Evolutionary conservation across 2,329 filamentous ascomycete species (phyloP), one percentile per base, ranked within the genome.

Genomic region (Pseudogymnoascus sp.): DNA sequence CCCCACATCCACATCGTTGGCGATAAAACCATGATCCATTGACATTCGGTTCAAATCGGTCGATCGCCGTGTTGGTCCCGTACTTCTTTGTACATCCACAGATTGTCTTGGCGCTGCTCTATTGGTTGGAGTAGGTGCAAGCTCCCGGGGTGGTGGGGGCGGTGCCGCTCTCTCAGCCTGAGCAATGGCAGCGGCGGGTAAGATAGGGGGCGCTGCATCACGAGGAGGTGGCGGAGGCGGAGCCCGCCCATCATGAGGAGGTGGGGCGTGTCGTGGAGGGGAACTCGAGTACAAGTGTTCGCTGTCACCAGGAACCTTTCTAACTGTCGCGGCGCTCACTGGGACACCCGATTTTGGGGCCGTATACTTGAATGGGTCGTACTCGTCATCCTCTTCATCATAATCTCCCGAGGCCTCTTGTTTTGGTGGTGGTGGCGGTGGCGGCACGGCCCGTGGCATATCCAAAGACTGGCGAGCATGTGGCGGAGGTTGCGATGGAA

Each of bases 1-100:
- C 11, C 85, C 87, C 39, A 97, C 80, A 71, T 97, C 93, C 63
- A 97, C 77, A 65, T 97, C 93, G 63, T 87, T 87, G 42, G 95
- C 95, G 66, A 97, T 93, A 72, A 87, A 96, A 1, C 91, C 90
- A 51, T 88, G 86, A 68, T 93, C 90, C 65, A 86, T 82, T 5
- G 87, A 88, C 74, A 90, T 87, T 57, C 93, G 85, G 40, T 83
- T 76, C 63, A 89, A 79, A 68, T 99, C 95, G 75, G 90, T 85
- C 21, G 73, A 75, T 64, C 82, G 77, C 63, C 86, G 82, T 26
- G 77, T 72, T 62, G 75, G 77, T 3, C 76, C 76, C 29, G 77
- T 73, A 14, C 75, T 76, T 65, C 88, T 81, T 37, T 81, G 78
- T 11, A 87, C 76, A 70, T 95, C 90, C 61, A 87, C 70, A 11